A percentile compares a stretch with the other conserved stretches of the same genome.
Conservation (phyloP, 2,329 filamentous ascomycete species). For the Juglanconis juglandina region DNA sequence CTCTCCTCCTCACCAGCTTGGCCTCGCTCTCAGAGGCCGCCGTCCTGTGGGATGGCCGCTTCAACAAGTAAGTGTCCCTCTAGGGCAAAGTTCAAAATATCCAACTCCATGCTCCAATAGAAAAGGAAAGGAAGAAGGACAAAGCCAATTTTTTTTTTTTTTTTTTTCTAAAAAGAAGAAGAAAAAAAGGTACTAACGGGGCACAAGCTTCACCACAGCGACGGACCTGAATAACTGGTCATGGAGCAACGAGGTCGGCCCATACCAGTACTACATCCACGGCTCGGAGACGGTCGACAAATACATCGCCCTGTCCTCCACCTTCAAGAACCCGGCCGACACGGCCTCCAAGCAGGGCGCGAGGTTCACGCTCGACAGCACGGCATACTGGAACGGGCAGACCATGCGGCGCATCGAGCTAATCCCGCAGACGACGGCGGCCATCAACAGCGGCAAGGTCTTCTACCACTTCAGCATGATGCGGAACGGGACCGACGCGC, state of each 20-base stretch:
- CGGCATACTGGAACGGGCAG: slow-evolving; percentile 65
- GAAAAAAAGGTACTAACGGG: no score
- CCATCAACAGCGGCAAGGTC: slow-evolving; percentile 59
- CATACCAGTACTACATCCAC: slow-evolving; percentile 72
- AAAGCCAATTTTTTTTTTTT: no score
- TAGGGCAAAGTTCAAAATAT: no score
- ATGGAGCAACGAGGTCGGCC: slow-evolving; percentile 59
- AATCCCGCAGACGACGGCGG: slow-evolving; percentile 55
- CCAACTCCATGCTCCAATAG: no score
- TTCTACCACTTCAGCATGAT: slow-evolving; percentile 68
- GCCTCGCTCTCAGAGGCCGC: slow-evolving; percentile 23
- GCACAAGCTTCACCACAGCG: slow-evolving; percentile 34
- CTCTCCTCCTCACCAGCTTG: slow-evolving; percentile 15
- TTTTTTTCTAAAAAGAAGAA: no score
- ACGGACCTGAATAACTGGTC: slow-evolving; percentile 55
- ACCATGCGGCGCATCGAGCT: slow-evolving; percentile 67
- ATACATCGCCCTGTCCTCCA: slow-evolving; percentile 56
- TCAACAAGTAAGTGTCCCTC: slow-evolving; percentile 40
- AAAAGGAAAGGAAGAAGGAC: no score
- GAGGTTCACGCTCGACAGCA: slow-evolving; percentile 59
- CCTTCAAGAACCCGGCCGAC: slow-evolving; percentile 61
- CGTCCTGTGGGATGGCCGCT: slow-evolving; percentile 59
- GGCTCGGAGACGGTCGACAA: slow-evolving; percentile 48
- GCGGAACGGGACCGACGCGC: slow-evolving; percentile 52
- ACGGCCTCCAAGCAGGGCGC: slow-evolving; percentile 55